Conservation (phyloP, 257 asterid species). For the Schizonepeta tenuifolia region DNA sequence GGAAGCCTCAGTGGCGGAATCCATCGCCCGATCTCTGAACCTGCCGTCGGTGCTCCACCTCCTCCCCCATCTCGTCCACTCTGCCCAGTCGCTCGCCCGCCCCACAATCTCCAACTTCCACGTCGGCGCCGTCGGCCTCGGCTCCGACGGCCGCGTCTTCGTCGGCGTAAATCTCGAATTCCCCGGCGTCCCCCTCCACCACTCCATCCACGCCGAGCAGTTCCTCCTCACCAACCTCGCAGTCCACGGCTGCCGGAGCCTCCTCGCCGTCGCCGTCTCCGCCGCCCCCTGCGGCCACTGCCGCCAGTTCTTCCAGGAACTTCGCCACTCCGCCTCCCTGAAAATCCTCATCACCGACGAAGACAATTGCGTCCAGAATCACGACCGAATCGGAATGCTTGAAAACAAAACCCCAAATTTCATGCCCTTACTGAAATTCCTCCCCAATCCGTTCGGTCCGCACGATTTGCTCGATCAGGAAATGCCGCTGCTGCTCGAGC, state of each 20-base stretch:
- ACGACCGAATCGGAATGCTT: constrained; percentile 9
- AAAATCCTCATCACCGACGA: constrained; percentile 56
- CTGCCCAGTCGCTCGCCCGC: constrained; percentile 75
- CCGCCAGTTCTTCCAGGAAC: constrained; percentile 90
- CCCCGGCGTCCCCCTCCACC: constrained; percentile 77
- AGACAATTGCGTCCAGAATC: constrained; percentile 18
- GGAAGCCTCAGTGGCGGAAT: constrained; percentile 65
- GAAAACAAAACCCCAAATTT: constrained; percentile 30
- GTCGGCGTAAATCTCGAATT: constrained; percentile 88
- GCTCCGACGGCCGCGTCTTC: constrained; percentile 82
- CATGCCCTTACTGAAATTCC: constrained; percentile 51
- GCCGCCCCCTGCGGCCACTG: constrained; percentile 99
- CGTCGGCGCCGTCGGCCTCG: constrained; percentile 89
- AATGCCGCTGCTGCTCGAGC: constrained; percentile 71
- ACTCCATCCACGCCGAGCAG: constrained; percentile 93
- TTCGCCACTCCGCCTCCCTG: constrained; percentile 60
- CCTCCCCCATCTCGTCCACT: constrained; percentile 69
- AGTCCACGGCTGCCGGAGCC: constrained; percentile 58
- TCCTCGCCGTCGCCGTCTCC: constrained; percentile 72
- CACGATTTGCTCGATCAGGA: constrained; percentile 64
- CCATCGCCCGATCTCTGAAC: constrained; percentile 56
- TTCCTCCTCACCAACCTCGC: constrained; percentile 71
- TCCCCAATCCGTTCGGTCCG: constrained; percentile 86
- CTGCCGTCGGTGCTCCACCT: constrained; percentile 74
- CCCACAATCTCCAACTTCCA: constrained; percentile 81